Conservation (phyloP, 495 filamentous ascomycete genomes). For the Staphylotrichum tortipilum region DNA sequence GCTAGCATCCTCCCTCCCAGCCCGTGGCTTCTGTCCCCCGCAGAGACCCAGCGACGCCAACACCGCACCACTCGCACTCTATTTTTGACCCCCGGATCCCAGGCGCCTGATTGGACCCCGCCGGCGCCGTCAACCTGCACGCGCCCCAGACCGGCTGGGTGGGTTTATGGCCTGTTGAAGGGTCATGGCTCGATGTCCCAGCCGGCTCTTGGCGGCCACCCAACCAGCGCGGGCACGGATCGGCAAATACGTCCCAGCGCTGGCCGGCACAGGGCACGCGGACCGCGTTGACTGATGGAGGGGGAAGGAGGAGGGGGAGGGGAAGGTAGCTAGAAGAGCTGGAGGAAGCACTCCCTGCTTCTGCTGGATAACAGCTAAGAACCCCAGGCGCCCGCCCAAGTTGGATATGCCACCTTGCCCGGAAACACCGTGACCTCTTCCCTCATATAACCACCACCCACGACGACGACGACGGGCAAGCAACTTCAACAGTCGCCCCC, state of each 20-base stretch:
- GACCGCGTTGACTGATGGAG: no score
- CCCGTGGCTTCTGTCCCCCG: no score
- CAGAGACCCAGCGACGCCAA: no score
- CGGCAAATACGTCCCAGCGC: conserved; percentile 5
- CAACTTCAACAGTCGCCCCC: conserved; percentile 27
- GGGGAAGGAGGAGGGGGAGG: background rate
- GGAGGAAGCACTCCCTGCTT: no score
- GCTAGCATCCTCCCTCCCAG: no score
- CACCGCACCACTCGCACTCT: conserved; percentile 9
- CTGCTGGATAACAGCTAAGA: background rate
- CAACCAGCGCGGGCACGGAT: background rate
- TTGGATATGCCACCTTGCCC: no score
- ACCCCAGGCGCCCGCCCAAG: no score
- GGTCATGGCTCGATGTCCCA: no score
- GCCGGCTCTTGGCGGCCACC: conserved; percentile 1
- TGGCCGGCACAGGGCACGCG: background rate
- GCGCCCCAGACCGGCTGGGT: no score
- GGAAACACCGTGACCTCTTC: conserved; percentile 4
- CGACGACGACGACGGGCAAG: no score
- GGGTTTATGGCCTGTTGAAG: no score
- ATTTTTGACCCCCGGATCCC: conserved; percentile 8
- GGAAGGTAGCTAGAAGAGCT: background rate
- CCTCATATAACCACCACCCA: no score
- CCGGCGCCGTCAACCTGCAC: background rate
- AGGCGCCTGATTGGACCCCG: conserved; percentile 1